phyloP scores from a whole-genome alignment of 306 rosid genomes.

The Acacia melanoxylon region DNA sequence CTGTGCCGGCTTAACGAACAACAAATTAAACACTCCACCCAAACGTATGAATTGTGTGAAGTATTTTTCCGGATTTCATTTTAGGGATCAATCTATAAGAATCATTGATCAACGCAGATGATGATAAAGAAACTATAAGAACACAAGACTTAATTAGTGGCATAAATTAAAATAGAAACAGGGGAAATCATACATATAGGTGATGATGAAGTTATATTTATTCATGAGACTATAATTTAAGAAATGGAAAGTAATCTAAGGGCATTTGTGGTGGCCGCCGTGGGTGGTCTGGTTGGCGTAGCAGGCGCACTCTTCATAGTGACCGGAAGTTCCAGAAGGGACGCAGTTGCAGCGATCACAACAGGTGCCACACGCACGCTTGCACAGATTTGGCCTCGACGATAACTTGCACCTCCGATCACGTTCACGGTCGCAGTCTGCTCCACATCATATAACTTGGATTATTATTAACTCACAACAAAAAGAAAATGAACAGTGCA shows the following conservation, averaged over 20 bases:
- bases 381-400: conserved; percentile 43
- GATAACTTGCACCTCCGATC: conserved; percentile 41
- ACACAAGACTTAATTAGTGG: too few species aligned
- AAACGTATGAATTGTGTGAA: not conserved
- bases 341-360: conserved; percentile 54
- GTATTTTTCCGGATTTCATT: not conserved
- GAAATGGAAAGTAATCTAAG: conserved; percentile 2
- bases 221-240: too few species aligned
- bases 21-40: not conserved
- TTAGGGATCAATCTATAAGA: not conserved
- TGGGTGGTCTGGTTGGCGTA: conserved; percentile 53
- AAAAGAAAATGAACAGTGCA: too few species aligned
- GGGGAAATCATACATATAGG: not conserved
- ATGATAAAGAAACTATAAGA: too few species aligned
- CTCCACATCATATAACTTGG: too few species aligned
- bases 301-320: conserved; percentile 51
- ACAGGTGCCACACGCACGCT: conserved; percentile 55
- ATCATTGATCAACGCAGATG: too few species aligned
- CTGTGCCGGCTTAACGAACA: not conserved
- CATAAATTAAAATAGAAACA: not conserved
- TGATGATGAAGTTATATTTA: not conserved
- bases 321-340: conserved; percentile 52
- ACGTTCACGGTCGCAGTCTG: conserved; percentile 49
- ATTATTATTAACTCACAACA: too few species aligned
- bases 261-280: conserved; percentile 56